Percentiles rank a stretch among this genome's conserved stretches.
phyloP scores from a whole-genome alignment of 2,329 filamentous ascomycete species.

The Phoma sp. region DNA sequence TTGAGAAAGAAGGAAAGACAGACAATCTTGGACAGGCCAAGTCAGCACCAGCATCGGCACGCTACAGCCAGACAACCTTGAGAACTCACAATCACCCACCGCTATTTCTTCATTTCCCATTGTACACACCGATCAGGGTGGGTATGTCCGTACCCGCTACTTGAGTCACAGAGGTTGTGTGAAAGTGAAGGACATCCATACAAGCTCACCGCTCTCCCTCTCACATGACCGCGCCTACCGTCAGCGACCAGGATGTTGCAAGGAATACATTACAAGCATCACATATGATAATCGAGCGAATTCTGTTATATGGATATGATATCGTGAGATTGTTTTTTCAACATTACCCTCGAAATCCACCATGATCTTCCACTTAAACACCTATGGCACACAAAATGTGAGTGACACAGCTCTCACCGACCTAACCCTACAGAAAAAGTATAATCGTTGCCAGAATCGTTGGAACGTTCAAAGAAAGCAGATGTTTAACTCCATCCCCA shows the following conservation, averaged over 20 bases:
- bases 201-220: not conserved
- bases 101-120: too few relatives aligned
- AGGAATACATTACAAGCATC: constrained; percentile 2
- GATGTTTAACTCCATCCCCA: constrained; percentile 35
- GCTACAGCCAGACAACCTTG: too few relatives aligned
- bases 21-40: too few relatives aligned
- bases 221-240: constrained; percentile 13
- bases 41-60: too few relatives aligned
- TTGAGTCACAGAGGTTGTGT: too few relatives aligned
- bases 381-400: constrained; percentile 2
- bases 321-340: constrained; percentile 30
- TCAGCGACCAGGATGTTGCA: constrained; percentile 7
- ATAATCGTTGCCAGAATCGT: constrained; percentile 16
- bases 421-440: not conserved
- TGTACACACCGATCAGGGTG: too few relatives aligned
- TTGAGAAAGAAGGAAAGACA: too few relatives aligned
- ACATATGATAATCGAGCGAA: constrained; percentile 2
- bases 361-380: constrained; percentile 6
- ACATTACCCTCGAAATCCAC: constrained; percentile 24
- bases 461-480: constrained; percentile 18
- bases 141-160: too few relatives aligned
- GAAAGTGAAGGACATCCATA: not conserved
- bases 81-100: too few relatives aligned
- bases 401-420: not conserved
- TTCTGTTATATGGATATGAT: constrained; percentile 20